Evolutionary conservation across 2,329 filamentous ascomycete species (phyloP), one percentile per base, ranked within the genome.

Genomic region (Pyrenochaeta sp.): DNA sequence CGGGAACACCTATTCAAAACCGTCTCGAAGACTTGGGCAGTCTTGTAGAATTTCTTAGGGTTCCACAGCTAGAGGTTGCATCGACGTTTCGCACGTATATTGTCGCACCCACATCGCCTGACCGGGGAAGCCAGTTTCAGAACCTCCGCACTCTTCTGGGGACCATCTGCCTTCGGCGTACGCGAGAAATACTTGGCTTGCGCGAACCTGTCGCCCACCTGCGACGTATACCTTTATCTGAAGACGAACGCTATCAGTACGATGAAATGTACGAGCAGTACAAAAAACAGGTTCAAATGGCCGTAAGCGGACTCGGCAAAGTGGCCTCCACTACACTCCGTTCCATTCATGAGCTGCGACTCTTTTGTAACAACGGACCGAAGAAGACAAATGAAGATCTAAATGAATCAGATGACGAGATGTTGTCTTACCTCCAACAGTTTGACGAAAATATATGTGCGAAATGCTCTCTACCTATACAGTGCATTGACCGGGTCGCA

Each of bases 1-100:
- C 77, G 0, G 78, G 78, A 2, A 81, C 79, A 2, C 50, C 50
- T 2, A 30, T 54, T 4, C 54, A 58, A 23, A 58, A 58, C 26
- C 10, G 15, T 2, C 45, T 58, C 3, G 26, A 32, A 3, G 51
- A 58, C 38, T 27, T 55, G 1, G 29, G 32, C 5, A 32, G 44
- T 1, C 27, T 58, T 3, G 40, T 45, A 8, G 20, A 40, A 10
- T 58, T 55, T 19, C 32, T 58, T 9, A 46, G 37, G 7, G 42
- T 48, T n/a, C n/a, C n/a, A n/a, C n/a, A n/a, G n/a, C n/a, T n/a
- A n/a, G n/a, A n/a, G n/a, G n/a, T n/a, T n/a, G n/a, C n/a, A 14
- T 14, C 44, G 10, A 29, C 20, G 1, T 50, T 47, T 15, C 45
- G 45, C 15, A 49, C 18, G 6, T 19, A 28, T 14, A 29, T 53